Evolutionary conservation across 805 yeast species (phyloP).

Genomic region (Yarrowia keelungensis): DNA sequence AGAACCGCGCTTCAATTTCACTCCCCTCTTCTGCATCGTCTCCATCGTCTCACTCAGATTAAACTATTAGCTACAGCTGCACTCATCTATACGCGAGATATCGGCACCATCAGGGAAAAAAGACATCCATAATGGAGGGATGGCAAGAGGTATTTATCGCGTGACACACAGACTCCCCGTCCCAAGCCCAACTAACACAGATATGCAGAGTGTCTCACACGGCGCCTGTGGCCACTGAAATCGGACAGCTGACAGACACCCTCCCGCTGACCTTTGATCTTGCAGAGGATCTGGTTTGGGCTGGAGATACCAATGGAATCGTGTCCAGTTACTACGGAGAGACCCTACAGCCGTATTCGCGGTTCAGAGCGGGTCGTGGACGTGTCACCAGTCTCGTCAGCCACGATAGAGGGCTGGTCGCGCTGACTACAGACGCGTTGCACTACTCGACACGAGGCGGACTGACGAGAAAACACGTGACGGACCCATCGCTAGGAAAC

Average conservation of each 20-base stretch:
- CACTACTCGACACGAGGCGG: constrained; percentile 67
- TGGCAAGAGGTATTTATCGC: constrained; percentile 42
- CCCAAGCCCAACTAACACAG: constrained; percentile 34
- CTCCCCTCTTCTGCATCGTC: constrained; percentile 7
- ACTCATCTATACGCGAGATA: constrained; percentile 30
- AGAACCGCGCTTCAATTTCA: not conserved
- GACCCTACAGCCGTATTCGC: constrained; percentile 61
- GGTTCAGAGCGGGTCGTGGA: constrained; percentile 60
- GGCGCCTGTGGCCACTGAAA: constrained; percentile 41
- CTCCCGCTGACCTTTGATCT: constrained; percentile 64
- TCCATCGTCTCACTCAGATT: constrained; percentile 10
- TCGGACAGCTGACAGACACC: constrained; percentile 42
- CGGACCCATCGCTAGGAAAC: constrained; percentile 45
- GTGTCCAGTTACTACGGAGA: constrained; percentile 56
- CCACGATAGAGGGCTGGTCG: constrained; percentile 63
- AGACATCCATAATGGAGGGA: constrained; percentile 41
- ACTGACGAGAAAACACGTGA: constrained; percentile 51
- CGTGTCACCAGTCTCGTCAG: constrained; percentile 62
- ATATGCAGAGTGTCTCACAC: constrained; percentile 42
- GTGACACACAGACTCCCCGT: not conserved
- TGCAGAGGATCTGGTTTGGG: constrained; percentile 81
- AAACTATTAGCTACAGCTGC: constrained; percentile 31
- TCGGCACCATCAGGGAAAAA: constrained; percentile 26
- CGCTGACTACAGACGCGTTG: constrained; percentile 61
- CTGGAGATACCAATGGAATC: constrained; percentile 64